Evolutionary conservation across 495 filamentous ascomycete species (phyloP), one percentile per base, ranked within the genome.

Genomic region (Pseudevernia furfuracea): DNA sequence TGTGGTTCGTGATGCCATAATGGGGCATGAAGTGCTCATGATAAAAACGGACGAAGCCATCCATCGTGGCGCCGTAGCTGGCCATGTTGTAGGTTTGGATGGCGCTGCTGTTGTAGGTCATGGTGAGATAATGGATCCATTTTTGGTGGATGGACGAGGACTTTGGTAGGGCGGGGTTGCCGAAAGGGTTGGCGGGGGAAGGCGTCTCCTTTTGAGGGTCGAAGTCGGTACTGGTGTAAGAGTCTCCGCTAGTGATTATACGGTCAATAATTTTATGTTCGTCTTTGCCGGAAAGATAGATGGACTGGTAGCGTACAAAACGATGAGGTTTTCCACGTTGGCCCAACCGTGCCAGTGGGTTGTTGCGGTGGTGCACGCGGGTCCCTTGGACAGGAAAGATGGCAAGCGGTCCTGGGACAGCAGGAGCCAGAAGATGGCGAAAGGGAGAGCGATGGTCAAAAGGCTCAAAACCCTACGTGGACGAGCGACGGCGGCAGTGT

Each of bases 121-220:
- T 79, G 0, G 84, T 82, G 1, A 91, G 75, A 69, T 84, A 91
- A 63, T 83, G 82, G 48, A 89, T 80, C 88, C 88, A 92, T 73
- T 87, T 87, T 15, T 81, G 77, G 17, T 83, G 83, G 65, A 85
- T 85, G 36, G 75, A 71, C 17, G 74, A 44, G 25, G 79, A 78
- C 32, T 80, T 80, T 71, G 38, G 10, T 30, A 65, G 57, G 12
- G 63, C 38, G 5, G 90, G 88, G 70, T 92, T 92, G 28, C 89
- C 89, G 63, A 93, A 77, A 0, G 90, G 89, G 71, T 91, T 89
- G 21, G 63, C 63, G 37, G 71, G 43, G 21, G 82, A 79, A 12
- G 89, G 88, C 57, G 87, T 83, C 11, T 80, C 75, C 53, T 75
- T 73, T 32, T 74, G 79, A 57, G 80, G 71, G 69, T 89, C 79